These are phyloP conservation scores for Phyllostachys edulis DNA, from an alignment of 176 grass and related monocot species.

Conservation along the genomic window DNA sequence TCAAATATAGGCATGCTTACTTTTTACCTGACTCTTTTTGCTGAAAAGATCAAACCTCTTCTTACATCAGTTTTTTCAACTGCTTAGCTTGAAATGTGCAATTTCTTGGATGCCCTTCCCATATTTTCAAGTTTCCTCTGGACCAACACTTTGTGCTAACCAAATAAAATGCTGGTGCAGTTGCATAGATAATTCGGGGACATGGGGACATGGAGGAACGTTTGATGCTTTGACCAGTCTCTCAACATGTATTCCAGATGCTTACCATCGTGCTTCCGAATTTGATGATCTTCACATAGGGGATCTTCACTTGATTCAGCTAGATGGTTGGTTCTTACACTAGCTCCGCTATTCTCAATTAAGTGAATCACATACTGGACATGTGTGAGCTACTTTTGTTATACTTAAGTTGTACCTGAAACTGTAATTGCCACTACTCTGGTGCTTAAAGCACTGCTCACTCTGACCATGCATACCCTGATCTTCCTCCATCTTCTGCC, in stretches of 20 bases:
- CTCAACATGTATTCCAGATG: constrained; percentile 77
- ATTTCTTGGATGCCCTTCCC: constrained; percentile 10
- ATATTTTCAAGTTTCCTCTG: constrained; percentile 18
- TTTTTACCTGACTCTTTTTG: background rate
- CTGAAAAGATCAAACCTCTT: background rate
- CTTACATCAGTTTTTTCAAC: constrained; percentile 16
- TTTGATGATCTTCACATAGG: constrained; percentile 83
- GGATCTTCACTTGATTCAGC: constrained; percentile 87
- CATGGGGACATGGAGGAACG: constrained; percentile 88
- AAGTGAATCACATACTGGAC: background rate
- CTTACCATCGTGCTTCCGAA: constrained; percentile 75
- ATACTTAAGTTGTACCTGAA: constrained; percentile 9
- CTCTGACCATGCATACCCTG: background rate
- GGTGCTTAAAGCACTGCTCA: background rate
- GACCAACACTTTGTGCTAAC: constrained; percentile 31
- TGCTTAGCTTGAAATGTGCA: constrained; percentile 17
- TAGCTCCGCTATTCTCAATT: background rate
- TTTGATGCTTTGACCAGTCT: constrained; percentile 79
- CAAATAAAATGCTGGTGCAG: constrained; percentile 47
- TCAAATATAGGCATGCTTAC: background rate
- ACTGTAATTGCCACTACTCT: background rate
- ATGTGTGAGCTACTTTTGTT: background rate
- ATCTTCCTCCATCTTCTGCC: constrained; percentile 10
- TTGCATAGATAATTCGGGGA: constrained; percentile 83
- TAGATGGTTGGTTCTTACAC: constrained; percentile 55